These are phyloP conservation scores for Puccinia hordei DNA, from an alignment of 1,284 basidiomycete species.

Conservation along the genomic window DNA sequence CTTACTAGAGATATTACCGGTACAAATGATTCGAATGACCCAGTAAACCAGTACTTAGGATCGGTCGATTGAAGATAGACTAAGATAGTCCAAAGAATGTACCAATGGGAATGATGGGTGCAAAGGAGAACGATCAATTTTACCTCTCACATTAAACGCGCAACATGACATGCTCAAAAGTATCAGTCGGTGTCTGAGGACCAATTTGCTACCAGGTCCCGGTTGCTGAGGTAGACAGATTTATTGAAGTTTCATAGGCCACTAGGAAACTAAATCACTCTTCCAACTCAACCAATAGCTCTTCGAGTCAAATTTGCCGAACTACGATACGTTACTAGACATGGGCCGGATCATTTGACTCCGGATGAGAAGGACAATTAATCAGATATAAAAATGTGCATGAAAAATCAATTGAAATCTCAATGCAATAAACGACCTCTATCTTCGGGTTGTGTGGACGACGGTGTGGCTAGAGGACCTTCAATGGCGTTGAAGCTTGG, in stretches of 20 bases:
- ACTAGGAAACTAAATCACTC: slow-evolving; percentile 11
- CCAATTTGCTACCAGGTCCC: neutral
- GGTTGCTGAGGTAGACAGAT: slow-evolving; percentile 3
- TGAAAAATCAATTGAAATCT: neutral
- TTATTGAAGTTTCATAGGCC: neutral
- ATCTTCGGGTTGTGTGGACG: neutral
- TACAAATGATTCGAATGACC: neutral
- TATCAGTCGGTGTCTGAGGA: neutral
- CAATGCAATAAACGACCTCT: neutral
- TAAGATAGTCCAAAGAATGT: neutral
- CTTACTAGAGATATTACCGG: neutral
- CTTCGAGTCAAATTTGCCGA: neutral
- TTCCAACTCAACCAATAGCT: neutral
- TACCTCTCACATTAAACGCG: neutral
- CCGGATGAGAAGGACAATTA: neutral
- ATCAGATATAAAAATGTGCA: neutral
- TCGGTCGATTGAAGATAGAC: neutral
- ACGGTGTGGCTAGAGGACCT: neutral
- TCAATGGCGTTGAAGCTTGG: too few species aligned
- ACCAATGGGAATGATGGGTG: neutral
- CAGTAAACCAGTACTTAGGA: slow-evolving; percentile 30
- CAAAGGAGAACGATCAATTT: neutral
- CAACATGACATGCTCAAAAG: neutral
- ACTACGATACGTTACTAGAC: neutral
- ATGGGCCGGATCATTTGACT: too few species aligned